Evolutionary conservation across 306 rosid genomes (phyloP).

Genomic region (Elaeagnus macrophylla): DNA sequence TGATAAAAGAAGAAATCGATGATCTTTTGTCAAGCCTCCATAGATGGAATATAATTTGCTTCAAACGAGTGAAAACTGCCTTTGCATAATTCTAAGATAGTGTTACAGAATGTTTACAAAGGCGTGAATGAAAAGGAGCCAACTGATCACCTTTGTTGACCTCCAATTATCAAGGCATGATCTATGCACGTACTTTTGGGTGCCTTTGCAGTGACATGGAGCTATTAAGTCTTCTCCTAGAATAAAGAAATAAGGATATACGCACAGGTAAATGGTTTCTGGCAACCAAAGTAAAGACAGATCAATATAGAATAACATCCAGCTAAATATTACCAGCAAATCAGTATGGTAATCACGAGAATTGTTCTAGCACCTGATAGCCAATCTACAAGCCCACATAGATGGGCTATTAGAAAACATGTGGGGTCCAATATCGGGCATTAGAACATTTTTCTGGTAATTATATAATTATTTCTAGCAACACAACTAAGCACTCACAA

Average conservation of each 20-base stretch:
- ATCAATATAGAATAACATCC: not conserved
- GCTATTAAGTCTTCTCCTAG: slow-evolving; percentile 92
- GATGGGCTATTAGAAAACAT: too few relatives aligned
- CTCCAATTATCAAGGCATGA: slow-evolving; percentile 98
- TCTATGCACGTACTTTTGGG: slow-evolving; percentile 89
- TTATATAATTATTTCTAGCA: too few relatives aligned
- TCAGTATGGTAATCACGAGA: too few relatives aligned
- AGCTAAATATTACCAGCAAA: slow-evolving; percentile 2
- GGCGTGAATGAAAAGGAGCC: not conserved
- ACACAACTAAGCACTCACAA: not conserved
- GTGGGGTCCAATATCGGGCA: too few relatives aligned
- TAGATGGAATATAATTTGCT: slow-evolving; percentile 1
- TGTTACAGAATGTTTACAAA: not conserved
- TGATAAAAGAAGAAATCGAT: slow-evolving; percentile 26
- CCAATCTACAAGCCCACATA: too few relatives aligned
- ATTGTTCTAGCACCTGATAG: too few relatives aligned
- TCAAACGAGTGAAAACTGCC: not conserved
- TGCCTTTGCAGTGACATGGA: slow-evolving; percentile 98
- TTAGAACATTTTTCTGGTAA: too few relatives aligned
- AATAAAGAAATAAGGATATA: slow-evolving; percentile 10
- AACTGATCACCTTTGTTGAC: slow-evolving; percentile 68
- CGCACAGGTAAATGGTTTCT: slow-evolving; percentile 1
- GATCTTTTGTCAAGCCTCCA: slow-evolving; percentile 15
- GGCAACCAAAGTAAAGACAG: slow-evolving; percentile 4
- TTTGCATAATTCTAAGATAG: not conserved